Base-by-base conservation (phyloP, 176 grass and related monocot genomes). In the Bromus sterilis region DNA sequence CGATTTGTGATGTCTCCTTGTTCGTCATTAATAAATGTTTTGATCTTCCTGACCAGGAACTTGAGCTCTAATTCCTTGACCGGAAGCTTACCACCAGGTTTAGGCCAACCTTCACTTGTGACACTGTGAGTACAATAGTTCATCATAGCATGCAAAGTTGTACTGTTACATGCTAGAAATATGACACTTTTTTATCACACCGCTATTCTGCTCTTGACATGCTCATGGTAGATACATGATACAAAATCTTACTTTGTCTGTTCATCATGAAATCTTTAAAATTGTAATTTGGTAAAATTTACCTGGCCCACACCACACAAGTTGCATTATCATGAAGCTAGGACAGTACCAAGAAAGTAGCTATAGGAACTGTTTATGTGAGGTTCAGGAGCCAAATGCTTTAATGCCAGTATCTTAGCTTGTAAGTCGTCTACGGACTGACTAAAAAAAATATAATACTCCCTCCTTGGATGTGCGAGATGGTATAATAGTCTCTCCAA, bases 1-100 rank as follows among this genome's bases (percentile, higher is more conserved):
- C 49, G 63, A 46, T 65, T 57, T 65, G 20, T 33, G 24, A 46
- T 71, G 29, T 49, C 31, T 36, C 4, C 40, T 56, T 56, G 53
- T 41, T 72, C 10, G 11, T 31, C 28, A 42, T 30, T 48, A 37
- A 32, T 66, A 82, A 67, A 73, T 66, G 3, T 29, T 77, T 58
- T 56, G 11, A 66, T 92, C 16, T 86, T 13, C 26, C 77, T 86
- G 12, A 5, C 53, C 82, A 99, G 97, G 93, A 99, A 99, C 73
- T 93, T 99, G 55, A 99, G 97, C 83, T 96, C 88, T 83, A 99
- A 99, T 87, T 91, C 89, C 66, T 80, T 99, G 82, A 88, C 82
- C 67, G 97, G 97, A 93, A 82, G 55, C 73, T 89, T 99, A 59
- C 91, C 97, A 18, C 78, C 83, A 35, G 97, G 93, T 62, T 85